Evolutionary conservation across 2,329 filamentous ascomycete species (phyloP).

Genomic region (Trichoderma sp.): DNA sequence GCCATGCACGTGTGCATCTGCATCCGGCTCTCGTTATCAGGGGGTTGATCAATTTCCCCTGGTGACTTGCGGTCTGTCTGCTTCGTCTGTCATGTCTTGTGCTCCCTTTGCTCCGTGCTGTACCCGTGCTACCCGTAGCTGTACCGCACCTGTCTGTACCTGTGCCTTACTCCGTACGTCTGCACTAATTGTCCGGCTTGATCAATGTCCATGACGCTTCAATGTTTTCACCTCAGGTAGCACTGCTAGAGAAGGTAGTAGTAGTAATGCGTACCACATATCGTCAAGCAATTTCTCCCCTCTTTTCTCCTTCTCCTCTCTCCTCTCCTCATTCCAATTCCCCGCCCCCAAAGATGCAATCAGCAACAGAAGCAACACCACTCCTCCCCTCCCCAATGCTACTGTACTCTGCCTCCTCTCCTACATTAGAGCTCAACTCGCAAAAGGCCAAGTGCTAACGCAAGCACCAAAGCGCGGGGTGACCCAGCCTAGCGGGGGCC

Average conservation of each 20-base stretch:
- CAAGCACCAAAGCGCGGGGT: conserved; percentile 15
- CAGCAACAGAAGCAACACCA: neutral
- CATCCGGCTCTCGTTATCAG: neutral
- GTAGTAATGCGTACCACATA: no score
- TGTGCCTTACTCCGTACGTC: neutral
- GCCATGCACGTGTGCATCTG: neutral
- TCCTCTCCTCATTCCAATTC: neutral
- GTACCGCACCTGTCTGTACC: no score
- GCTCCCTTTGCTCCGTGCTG: neutral
- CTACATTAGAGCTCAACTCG: neutral
- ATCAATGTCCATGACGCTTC: neutral
- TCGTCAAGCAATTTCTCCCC: no score
- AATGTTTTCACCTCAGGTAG: neutral
- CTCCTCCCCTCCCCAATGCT: neutral
- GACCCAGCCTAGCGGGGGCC: neutral
- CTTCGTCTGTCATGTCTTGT: neutral
- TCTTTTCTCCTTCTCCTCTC: neutral
- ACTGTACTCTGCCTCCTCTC: neutral
- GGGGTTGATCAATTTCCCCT: neutral
- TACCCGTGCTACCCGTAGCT: neutral
- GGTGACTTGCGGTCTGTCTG: conserved; percentile 18
- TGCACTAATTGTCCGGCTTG: no score
- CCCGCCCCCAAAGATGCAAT: neutral
- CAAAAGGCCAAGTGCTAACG: neutral
- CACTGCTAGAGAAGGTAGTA: no score